Base-by-base conservation (phyloP, 441 rosid species). In the Viola pubescens region DNA sequence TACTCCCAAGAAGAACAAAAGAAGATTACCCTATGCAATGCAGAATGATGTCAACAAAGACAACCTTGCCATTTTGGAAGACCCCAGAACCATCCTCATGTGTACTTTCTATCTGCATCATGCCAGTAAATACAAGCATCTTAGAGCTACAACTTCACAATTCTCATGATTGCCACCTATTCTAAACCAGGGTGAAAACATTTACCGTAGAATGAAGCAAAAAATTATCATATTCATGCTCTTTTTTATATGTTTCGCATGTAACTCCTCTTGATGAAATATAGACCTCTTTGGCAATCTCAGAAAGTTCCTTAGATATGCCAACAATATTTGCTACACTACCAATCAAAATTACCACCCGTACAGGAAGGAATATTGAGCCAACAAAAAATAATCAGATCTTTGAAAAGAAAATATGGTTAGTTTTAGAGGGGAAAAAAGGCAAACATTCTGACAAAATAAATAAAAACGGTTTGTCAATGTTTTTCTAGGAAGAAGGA, bases 121-220 rank as follows among this genome's bases (percentile, higher is more conserved):
- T 52, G 59, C 52, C 4, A 58, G 34, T 13, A 54, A 34, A 58
- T 48, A 58, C 59, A 50, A 67, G 49, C 38, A 70, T 64, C 61
- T 75, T 43, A 45, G 54, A 69, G 11, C 43, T 58, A 70, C 10
- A 47, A 38, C 41, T 48, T n/a, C 9, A n/a, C 48, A 43, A 13
- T 40, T 60, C 42, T 56, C 37, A 58, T 37, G 62, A 44, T 2
- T 61, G 43, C 57, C 48, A 19, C 56, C 56, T 58, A 19, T 39
- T 56, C 8, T 14, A 62, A 12, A 19, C 19, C 38, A 4, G 14
- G 62, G 14, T 37, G 26, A 62, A 45, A 44, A 10, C n/a, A 48
- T 49, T 66, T 81, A 89, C 98, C 95, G 81, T 82, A 8, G 98
- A 82, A 76, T 89, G 94, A 65, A 77, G 67, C 89, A 91, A 82